Base-by-base conservation (phyloP, 345 rosid genomes). In the Boechera retrofracta region DNA sequence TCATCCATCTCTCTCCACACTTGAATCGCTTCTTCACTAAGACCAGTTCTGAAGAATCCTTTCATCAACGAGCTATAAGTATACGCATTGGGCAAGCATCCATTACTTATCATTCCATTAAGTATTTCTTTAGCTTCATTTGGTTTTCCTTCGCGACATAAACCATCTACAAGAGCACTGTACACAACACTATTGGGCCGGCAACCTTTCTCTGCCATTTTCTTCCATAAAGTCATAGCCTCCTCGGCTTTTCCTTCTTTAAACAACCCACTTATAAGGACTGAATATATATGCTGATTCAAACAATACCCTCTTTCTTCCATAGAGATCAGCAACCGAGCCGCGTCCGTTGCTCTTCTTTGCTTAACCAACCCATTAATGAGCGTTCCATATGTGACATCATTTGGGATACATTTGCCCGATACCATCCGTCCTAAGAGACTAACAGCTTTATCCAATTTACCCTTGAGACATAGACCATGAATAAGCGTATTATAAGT, bases 401-500 rank as follows among this genome's bases (percentile, higher is more conserved):
- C 91, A 83, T 88, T 91, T 12, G 99, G 98, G 32, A 89, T 57
- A 41, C 91, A 88, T 55, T 91, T 89, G 66, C 80, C 77, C 5
- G 83, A 79, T 21, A 91, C 93, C 99, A 95, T 95, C 61, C 79
- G 82, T 77, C 86, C 87, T 67, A 95, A 78, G 59, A 95, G 97
- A 82, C 87, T 84, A 31, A 92, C 84, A 5, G 99, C 99, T 83
- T 92, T 88, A 75, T 89, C 91, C 82, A 92, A 77, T 77, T 85
- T 85, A 36, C 98, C 96, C 64, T 87, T 87, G 26, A 88, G 88
- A 77, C 97, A 95, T 48, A 95, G 75, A 59, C 97, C 98, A 56
- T 92, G 90, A 59, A 95, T 89, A 33, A 95, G 94, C 1, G 88
- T 92, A 70, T 92, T 95, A 77, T 92, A 95, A n/a, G 99, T 92